phyloP scores from a whole-genome alignment of 805 yeast species.

The Cyberlindnera petersonii region DNA sequence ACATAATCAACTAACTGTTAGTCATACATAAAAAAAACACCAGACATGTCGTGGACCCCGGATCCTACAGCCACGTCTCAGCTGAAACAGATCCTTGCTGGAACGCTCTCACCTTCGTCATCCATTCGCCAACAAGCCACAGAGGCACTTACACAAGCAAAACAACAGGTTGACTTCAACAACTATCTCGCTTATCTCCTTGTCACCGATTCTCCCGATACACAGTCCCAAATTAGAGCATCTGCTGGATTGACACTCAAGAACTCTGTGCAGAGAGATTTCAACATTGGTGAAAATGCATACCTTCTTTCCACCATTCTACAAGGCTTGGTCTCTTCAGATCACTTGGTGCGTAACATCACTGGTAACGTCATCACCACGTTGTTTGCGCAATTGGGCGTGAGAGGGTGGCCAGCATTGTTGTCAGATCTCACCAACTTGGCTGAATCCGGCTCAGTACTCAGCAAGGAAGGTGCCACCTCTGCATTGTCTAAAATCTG shows the following conservation, averaged over 20 bases:
- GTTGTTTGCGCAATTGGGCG: slow-evolving; percentile 64
- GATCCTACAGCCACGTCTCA: slow-evolving; percentile 58
- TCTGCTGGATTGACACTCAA: slow-evolving; percentile 86
- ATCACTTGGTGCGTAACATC: slow-evolving; percentile 71
- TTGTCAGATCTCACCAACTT: slow-evolving; percentile 66
- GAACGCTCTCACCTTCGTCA: slow-evolving; percentile 62
- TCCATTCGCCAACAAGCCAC: slow-evolving; percentile 62
- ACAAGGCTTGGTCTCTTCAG: slow-evolving; percentile 48
- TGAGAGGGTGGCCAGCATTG: slow-evolving; percentile 68
- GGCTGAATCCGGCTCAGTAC: slow-evolving; percentile 44
- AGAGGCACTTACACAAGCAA: slow-evolving; percentile 66
- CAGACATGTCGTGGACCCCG: slow-evolving; percentile 63
- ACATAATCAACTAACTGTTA: background rate
- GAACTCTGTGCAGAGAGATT: slow-evolving; percentile 54
- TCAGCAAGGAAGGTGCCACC: slow-evolving; percentile 62
- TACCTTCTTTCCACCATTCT: slow-evolving; percentile 35
- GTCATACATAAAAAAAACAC: background rate
- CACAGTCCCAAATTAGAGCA: slow-evolving; percentile 62
- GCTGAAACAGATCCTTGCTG: slow-evolving; percentile 59
- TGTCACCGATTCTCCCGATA: slow-evolving; percentile 43
- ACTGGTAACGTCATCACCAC: slow-evolving; percentile 90
- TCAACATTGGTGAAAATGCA: slow-evolving; percentile 30
- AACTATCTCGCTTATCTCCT: slow-evolving; percentile 74
- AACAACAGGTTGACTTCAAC: slow-evolving; percentile 68
- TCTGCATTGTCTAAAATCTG: slow-evolving; percentile 82